Base-by-base conservation (phyloP, 306 rosid genomes). In the Prinsepia uniflora region DNA sequence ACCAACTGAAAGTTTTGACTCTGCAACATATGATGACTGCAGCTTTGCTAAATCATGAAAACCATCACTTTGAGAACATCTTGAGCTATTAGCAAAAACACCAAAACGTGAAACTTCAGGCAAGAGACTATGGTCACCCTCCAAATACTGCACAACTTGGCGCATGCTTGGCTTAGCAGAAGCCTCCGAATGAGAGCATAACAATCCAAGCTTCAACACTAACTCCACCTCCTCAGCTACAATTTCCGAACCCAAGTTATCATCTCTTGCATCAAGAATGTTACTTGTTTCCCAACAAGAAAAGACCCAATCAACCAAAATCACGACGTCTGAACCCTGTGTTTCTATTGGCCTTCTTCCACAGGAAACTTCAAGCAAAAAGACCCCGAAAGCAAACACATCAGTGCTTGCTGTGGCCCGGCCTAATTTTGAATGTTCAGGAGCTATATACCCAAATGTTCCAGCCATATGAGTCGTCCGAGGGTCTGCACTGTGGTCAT, bases 1-100 rank as follows among this genome's bases (percentile, higher is more conserved):
- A 63, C 89, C 86, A 6, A 87, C 81, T 7, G 86, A 84, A 59
- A 84, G 82, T 72, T 80, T 78, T 12, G 88, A 81, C 6, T 83
- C 86, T 45, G 85, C 74, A 46, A 76, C 64, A 40, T 80, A 81
- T 13, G 84, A 76, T 39, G 72, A 58, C 11, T 2, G 5, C 42
- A 8, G 8, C 41, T 0, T 58, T 22, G 63, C 49, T 43, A 19
- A 43, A 19, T 64, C 53, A 64, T 64, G 39, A 19, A 18, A 18
- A 63, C 36, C 50, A 42, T 41, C 52, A 0, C 2, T 43, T 8
- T 11, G 68, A 63, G 52, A 58, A 58, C 72, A 68, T 13, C 34
- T 69, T 39, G 78, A 68, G 5, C 87, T 85, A 11, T 42, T 22
- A 4, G 81, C 55, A 60, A 67, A 55, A 15, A 78, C 68, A 7